Base-by-base conservation (phyloP, 805 yeast species). In the Lipomyces japonicus region DNA sequence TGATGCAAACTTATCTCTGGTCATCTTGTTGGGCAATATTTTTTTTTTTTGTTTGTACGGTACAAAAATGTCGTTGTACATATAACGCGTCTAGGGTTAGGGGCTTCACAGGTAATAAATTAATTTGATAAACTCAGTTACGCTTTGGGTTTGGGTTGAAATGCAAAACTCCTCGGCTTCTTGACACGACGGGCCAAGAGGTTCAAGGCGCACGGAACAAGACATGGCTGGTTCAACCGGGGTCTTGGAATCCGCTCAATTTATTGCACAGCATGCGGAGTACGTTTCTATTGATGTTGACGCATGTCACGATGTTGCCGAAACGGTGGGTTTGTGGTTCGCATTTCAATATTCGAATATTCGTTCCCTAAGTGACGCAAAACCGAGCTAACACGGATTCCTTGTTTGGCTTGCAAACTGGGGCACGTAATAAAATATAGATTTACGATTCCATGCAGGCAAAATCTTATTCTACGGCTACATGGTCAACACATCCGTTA, bases 401-500 rank as follows among this genome's bases (percentile, higher is more conserved):
- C n/a, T 5, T 5, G 18, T 16, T 6, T 16, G 19, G 4, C 19
- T 19, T 5, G 16, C 4, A 7, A 32, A 19, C 16, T 16, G 14
- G 36, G 5, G 36, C 23, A 16, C 23, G 6, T 5, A 21, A 16
- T 31, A 14, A 19, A 24, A 32, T 4, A 4, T 16, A 55, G 26
- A 60, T 71, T 3, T 47, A 50, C 28, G 32, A 30, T 19, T 59
- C 54, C 18, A 68, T 72, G 70, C 45, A 42, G 30, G 45, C 35
- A 3, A 53, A 57, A 24, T 41, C 60, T 6, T 71, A 69, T 50
- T 61, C 69, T 5, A 61, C 68, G 7, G 62, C 59, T 2, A 62
- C 68, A 2, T 72, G 75, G 75, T 57, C 69, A n/a, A 40, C 50
- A 21, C 71, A 72, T 44, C 57, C 53, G 23, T 58, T 71, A 41